These are phyloP conservation scores for Bruguiera hainesii DNA, from an alignment of 441 rosid species.

Conservation along the genomic window DNA sequence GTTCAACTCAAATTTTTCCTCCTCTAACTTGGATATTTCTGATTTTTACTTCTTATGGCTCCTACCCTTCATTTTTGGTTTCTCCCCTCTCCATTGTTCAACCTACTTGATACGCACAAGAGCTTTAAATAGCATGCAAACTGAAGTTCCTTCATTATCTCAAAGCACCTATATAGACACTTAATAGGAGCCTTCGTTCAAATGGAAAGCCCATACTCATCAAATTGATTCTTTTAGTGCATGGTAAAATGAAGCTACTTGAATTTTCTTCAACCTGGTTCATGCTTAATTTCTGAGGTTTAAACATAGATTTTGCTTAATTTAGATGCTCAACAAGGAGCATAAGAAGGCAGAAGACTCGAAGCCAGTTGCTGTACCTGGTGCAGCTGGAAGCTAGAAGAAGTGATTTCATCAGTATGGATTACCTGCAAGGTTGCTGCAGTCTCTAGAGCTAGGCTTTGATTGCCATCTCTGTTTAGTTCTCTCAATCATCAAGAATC, in stretches of 20 bases:
- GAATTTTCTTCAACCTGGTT: too few species aligned
- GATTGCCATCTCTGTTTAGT: not conserved
- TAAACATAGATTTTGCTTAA: not conserved
- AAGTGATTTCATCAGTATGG: not conserved
- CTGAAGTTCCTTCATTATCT: too few species aligned
- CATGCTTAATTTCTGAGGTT: not conserved
- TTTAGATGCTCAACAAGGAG: slow-evolving; percentile 68
- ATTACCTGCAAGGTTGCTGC: not conserved
- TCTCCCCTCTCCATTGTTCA: too few species aligned
- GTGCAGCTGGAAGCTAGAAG: slow-evolving; percentile 37
- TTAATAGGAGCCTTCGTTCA: too few species aligned
- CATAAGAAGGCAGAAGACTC: slow-evolving; percentile 68
- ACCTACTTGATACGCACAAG: too few species aligned
- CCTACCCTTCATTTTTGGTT: too few species aligned
- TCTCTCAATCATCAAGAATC: not conserved
- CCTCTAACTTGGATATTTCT: not conserved
- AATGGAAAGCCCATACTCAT: too few species aligned
- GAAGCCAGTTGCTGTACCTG: slow-evolving; percentile 42
- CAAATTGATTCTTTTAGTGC: too few species aligned
- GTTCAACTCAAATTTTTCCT: not conserved
- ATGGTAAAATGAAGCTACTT: too few species aligned
- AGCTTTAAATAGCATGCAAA: too few species aligned
- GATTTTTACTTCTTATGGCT: too few species aligned
- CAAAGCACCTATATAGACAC: too few species aligned
- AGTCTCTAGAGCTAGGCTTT: not conserved